phyloP scores from a whole-genome alignment of 2,329 filamentous ascomycete genomes.

The Hypoxylon sp. region DNA sequence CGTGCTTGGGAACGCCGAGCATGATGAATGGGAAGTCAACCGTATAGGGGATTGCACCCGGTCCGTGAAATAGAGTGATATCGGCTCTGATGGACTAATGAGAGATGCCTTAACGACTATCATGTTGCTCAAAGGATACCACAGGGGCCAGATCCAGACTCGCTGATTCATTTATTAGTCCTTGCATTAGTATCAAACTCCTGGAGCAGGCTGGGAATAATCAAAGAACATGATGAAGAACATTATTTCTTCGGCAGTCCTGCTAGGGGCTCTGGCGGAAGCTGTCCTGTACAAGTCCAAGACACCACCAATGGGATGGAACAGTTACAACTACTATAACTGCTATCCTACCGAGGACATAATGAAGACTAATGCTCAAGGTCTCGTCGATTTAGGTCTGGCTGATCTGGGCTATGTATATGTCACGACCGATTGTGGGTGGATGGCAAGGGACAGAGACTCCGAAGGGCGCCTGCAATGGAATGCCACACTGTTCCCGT shows the following conservation, averaged over 20 bases:
- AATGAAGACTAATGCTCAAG: constrained; percentile 65
- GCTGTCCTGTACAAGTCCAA: constrained; percentile 41
- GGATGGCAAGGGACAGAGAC: constrained; percentile 59
- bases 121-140: constrained; percentile 19
- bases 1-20: constrained; percentile 18
- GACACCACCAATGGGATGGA: constrained; percentile 66
- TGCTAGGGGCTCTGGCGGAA: constrained; percentile 33
- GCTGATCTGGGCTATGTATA: constrained; percentile 66
- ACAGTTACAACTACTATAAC: constrained; percentile 69
- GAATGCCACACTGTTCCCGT: constrained; percentile 64
- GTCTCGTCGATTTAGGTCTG: constrained; percentile 65
- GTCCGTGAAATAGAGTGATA: constrained; percentile 7
- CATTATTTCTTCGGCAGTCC: constrained; percentile 8
- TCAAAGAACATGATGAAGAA: constrained; percentile 18
- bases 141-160: not conserved
- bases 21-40: constrained; percentile 13
- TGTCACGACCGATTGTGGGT: constrained; percentile 71
- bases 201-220: not conserved
- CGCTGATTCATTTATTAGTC: no score
- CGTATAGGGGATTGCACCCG: constrained; percentile 8
- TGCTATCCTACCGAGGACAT: constrained; percentile 63
- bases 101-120: constrained; percentile 7
- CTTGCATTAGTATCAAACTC: not conserved
- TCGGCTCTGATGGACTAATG: constrained; percentile 21
- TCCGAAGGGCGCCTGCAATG: constrained; percentile 62